phyloP scores from a whole-genome alignment of 108 stramenopile species.

The Pseudonitzschia delicatissima region DNA sequence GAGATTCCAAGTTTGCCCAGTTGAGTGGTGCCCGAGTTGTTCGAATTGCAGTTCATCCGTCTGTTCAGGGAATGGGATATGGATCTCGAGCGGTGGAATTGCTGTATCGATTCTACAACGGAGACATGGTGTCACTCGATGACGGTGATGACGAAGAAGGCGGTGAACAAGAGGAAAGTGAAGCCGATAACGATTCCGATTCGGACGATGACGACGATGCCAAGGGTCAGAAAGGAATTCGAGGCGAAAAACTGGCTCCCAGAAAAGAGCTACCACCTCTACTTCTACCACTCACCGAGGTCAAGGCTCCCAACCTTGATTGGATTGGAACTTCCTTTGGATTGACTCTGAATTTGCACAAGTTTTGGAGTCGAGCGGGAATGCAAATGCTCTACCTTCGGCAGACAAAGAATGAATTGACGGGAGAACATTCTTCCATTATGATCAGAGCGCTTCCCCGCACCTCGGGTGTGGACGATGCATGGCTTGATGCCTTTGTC shows the following conservation, averaged over 20 bases:
- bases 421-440: constrained; percentile 95
- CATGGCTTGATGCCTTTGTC: constrained; percentile 91
- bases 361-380: constrained; percentile 90
- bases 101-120: constrained; percentile 92
- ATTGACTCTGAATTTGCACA: constrained; percentile 85
- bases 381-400: constrained; percentile 94
- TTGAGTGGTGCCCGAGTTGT: constrained; percentile 96
- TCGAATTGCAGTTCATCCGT: constrained; percentile 96
- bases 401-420: constrained; percentile 97
- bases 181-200: constrained; percentile 36
- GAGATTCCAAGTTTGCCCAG: constrained; percentile 93
- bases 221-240: constrained; percentile 46
- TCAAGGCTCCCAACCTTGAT: constrained; percentile 87
- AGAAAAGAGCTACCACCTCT: constrained; percentile 96
- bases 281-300: constrained; percentile 83
- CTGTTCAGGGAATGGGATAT: constrained; percentile 97
- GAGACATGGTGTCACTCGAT: constrained; percentile 81
- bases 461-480: constrained; percentile 76
- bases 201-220: constrained; percentile 23
- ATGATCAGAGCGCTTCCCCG: constrained; percentile 88
- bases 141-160: constrained; percentile 35
- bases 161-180: constrained; percentile 43
- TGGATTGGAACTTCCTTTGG: constrained; percentile 98
- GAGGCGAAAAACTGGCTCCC: constrained; percentile 83
- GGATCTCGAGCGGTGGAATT: constrained; percentile 91